Evolutionary conservation across 345 rosid genomes (phyloP).

Genomic region (Rhodamnia argentea): DNA sequence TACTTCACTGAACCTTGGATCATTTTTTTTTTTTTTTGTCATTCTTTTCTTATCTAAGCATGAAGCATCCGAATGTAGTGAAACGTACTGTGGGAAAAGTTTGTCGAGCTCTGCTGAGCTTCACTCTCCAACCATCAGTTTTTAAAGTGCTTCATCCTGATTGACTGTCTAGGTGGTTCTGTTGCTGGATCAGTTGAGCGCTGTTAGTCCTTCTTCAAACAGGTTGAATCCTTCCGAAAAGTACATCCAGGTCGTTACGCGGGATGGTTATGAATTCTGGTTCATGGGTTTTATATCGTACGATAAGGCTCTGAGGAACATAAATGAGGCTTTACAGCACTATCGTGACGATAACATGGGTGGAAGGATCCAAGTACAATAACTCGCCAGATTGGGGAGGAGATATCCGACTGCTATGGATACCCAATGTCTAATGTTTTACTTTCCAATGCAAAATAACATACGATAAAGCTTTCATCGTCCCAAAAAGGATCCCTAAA

Average conservation of each 20-base stretch:
- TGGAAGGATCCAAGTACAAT: neutral
- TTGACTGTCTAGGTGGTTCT: conserved; percentile 42
- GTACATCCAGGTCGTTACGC: conserved; percentile 46
- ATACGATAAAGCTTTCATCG: neutral
- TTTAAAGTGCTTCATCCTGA: neutral
- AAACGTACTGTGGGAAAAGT: neutral
- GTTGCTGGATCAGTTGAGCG: conserved; percentile 39
- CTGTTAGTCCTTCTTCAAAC: conserved; percentile 47
- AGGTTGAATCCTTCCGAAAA: conserved; percentile 44
- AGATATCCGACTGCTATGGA: neutral
- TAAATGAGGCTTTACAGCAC: conserved; percentile 29
- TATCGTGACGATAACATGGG: neutral
- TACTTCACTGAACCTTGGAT: neutral
- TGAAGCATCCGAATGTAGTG: neutral
- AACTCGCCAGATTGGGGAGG: neutral
- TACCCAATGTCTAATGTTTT: neutral
- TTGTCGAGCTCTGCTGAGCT: neutral
- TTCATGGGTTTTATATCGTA: conserved; percentile 78
- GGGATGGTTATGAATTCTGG: conserved; percentile 76
- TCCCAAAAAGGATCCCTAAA: neutral
- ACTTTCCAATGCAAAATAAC: neutral
- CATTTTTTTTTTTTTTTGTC: neutral
- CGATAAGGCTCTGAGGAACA: conserved; percentile 56
- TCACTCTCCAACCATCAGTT: neutral
- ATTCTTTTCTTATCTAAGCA: neutral